Conservation (phyloP, 148 eudicot genomes). For the Pouteria glomerata region DNA sequence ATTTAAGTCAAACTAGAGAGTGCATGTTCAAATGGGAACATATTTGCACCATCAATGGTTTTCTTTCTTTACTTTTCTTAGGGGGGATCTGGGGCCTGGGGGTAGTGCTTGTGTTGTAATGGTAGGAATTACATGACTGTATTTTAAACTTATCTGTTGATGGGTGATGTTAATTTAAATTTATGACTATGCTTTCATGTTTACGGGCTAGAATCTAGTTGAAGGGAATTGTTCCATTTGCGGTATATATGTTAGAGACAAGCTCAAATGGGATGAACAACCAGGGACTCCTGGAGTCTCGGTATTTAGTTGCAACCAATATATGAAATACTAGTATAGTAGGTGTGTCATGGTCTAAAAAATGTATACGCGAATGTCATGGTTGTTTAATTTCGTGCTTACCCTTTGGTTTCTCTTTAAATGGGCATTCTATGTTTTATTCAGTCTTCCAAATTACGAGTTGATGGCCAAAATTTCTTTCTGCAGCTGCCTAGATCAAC, state of each 20-base stretch:
- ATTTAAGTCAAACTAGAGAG: neutral
- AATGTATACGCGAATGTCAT: neutral
- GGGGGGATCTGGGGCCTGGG: too few relatives aligned
- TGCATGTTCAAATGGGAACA: neutral
- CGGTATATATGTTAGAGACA: neutral
- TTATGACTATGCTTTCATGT: neutral
- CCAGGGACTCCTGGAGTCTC: too few relatives aligned
- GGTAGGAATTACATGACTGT: conserved; percentile 1
- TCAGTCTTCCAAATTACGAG: neutral
- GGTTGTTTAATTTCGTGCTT: neutral
- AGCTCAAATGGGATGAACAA: neutral
- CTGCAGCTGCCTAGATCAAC: conserved; percentile 57
- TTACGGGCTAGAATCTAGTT: too few relatives aligned
- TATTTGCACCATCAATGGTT: too few relatives aligned
- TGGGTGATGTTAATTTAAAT: neutral
- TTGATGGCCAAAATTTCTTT: conserved; percentile 9
- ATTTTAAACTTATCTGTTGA: neutral
- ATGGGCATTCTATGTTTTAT: neutral
- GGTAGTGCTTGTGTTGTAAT: too few relatives aligned
- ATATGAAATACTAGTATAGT: neutral
- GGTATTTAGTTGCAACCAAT: neutral
- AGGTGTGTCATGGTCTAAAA: neutral
- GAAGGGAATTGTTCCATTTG: neutral
- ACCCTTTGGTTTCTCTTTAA: neutral
- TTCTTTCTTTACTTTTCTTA: neutral